Base-by-base conservation (phyloP, 1,139 yeast species). In the Blastobotrys serpentis region DNA sequence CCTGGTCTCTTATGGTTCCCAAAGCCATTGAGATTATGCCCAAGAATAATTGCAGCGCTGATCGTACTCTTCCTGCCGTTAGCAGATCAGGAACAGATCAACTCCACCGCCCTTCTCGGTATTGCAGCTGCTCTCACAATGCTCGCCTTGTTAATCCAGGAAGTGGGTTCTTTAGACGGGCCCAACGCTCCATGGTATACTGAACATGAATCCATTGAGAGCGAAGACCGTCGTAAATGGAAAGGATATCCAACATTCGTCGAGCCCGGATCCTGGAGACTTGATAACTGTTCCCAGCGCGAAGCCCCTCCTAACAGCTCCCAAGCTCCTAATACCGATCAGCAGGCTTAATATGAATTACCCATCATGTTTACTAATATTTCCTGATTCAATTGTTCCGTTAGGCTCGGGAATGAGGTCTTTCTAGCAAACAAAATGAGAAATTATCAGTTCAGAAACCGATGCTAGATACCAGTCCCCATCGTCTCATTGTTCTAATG, bases 251-350 rank as follows among this genome's bases (percentile, higher is more conserved):
- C 37, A 11, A 33, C 37, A 5, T 33, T 33, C 37, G 37, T 33
- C 37, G 37, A 33, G 18, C 37, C 37, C 18, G 37, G 37, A 4
- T 18, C 37, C 18, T 33, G 37, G 37, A 33, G 13, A 33, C 37
- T 33, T 6, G 37, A 33, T 11, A 16, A 18, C 6, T 21, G 37
- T 21, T 33, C 37, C n/a, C 37, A 33, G 13, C 37, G 37, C n/a
- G n/a, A n/a, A 23, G 26, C 26, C 10, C 26, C 26, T 10, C 26
- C 26, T 6, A 23, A 23, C 26, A n/a, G n/a, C n/a, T n/a, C n/a
- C n/a, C n/a, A n/a, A n/a, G n/a, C n/a, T n/a, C n/a, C n/a, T n/a
- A n/a, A n/a, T n/a, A n/a, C n/a, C n/a, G n/a, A n/a, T n/a, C n/a
- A n/a, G n/a, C n/a, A n/a, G n/a, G n/a, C n/a, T n/a, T n/a, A n/a